Percentiles rank a stretch among this genome's conserved stretches.
phyloP scores from a whole-genome alignment of 768 basidiomycete species.

The Lactarius akahatsu region DNA sequence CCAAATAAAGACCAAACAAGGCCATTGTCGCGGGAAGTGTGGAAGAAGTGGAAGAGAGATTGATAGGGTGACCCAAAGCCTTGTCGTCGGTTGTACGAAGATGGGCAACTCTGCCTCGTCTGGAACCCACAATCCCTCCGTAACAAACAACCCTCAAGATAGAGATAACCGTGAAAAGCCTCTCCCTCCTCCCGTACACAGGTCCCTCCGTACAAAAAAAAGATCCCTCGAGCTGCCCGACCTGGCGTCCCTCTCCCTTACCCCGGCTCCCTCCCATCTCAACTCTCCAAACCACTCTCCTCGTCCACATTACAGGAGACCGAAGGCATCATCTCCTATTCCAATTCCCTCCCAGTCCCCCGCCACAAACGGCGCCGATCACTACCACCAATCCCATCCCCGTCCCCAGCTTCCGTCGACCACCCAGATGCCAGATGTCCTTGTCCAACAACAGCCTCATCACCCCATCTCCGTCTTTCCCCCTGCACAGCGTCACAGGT shows the following conservation, averaged over 20 bases:
- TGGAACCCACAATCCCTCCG: constrained; percentile 21
- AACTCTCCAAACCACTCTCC: constrained; percentile 43
- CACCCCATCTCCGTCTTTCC: constrained; percentile 42
- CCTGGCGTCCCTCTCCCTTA: constrained; percentile 53
- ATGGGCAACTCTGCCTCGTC: constrained; percentile 28
- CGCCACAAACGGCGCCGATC: constrained; percentile 31
- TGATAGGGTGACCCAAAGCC: constrained; percentile 4
- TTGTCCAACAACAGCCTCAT: constrained; percentile 44
- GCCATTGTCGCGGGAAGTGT: constrained; percentile 9
- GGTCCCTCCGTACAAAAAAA: constrained; percentile 65
- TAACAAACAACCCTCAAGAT: constrained; percentile 21
- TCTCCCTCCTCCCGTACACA: constrained; percentile 47
- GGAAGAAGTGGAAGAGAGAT: neutral
- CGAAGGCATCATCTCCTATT: constrained; percentile 48
- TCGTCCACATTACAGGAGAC: constrained; percentile 43
- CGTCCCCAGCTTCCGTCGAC: constrained; percentile 30
- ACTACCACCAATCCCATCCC: constrained; percentile 22
- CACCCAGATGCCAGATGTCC: constrained; percentile 41
- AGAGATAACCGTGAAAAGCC: constrained; percentile 23
- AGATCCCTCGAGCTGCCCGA: constrained; percentile 76
- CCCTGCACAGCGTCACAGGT: constrained; percentile 34
- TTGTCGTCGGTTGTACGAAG: constrained; percentile 20
- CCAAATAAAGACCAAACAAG: constrained; percentile 11
- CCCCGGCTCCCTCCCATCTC: constrained; percentile 41
- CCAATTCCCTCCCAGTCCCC: constrained; percentile 42